phyloP scores from a whole-genome alignment of 306 rosid genomes.

The Acacia melanoxylon region DNA sequence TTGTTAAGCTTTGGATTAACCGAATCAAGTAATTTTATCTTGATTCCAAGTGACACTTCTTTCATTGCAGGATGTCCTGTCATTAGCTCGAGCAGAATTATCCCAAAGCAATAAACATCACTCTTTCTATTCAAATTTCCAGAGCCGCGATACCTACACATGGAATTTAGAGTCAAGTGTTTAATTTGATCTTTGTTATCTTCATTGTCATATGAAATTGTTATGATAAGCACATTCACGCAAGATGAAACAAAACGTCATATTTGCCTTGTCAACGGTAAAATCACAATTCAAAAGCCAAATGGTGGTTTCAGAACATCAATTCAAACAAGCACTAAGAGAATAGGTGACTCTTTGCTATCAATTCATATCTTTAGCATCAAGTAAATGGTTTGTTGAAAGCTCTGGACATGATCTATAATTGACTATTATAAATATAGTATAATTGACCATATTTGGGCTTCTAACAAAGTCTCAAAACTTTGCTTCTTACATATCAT shows the following conservation, averaged over 20 bases:
- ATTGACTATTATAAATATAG: too few species aligned
- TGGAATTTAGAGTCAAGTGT: background rate
- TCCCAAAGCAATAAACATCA: constrained; percentile 12
- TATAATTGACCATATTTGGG: too few species aligned
- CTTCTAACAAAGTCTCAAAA: background rate
- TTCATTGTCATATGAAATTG: background rate
- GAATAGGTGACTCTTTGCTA: background rate
- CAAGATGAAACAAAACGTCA: too few species aligned
- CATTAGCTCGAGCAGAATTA: constrained; percentile 43
- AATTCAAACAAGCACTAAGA: background rate
- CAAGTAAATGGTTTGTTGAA: too few species aligned
- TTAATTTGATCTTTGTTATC: background rate
- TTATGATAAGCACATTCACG: too few species aligned
- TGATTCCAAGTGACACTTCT: background rate
- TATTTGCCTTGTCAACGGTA: too few species aligned
- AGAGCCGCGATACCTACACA: background rate
- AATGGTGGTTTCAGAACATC: too few species aligned
- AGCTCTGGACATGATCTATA: too few species aligned
- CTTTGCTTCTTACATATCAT: background rate
- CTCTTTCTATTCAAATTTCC: background rate
- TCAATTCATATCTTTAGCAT: background rate
- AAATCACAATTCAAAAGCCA: too few species aligned
- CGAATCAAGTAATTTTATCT: constrained; percentile 31
- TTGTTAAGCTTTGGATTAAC: constrained; percentile 21
- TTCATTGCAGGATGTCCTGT: constrained; percentile 13